These are phyloP conservation scores for Aspergillus sclerotioniger DNA, from an alignment of 495 filamentous ascomycete species.

Conservation along the genomic window DNA sequence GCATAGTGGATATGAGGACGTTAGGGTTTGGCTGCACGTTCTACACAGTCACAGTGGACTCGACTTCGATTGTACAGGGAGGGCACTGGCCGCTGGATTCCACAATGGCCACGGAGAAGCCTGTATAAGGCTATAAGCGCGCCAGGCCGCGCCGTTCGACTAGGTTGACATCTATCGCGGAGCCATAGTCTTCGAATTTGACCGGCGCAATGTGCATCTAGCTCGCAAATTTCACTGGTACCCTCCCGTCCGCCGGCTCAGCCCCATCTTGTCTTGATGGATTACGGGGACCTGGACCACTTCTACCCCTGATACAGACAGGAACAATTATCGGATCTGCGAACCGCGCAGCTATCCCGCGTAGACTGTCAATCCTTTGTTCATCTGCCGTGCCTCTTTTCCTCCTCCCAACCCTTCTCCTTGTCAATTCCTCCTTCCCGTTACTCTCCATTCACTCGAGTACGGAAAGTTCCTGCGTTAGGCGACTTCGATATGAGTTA, in stretches of 20 bases:
- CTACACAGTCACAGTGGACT: conserved; percentile 1
- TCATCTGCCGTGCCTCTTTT: conserved; percentile 1
- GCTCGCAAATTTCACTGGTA: neutral
- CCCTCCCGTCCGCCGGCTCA: conserved; percentile 14
- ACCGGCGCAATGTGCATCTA: neutral
- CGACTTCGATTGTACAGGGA: neutral
- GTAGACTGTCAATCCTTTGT: conserved; percentile 6
- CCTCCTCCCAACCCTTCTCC: neutral
- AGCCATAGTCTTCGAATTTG: neutral
- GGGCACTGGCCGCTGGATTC: neutral
- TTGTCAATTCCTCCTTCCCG: neutral
- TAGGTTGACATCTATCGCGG: neutral
- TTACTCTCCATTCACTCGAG: conserved; percentile 5
- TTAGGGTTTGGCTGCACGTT: conserved; percentile 17
- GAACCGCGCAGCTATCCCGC: conserved; percentile 10
- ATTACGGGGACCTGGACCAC: conserved; percentile 12
- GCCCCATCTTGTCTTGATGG: conserved; percentile 15
- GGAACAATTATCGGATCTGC: conserved; percentile 20
- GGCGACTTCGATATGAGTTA: neutral
- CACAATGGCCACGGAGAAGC: neutral
- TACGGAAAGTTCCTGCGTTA: neutral
- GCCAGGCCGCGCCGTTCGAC: neutral
- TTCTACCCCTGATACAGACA: conserved; percentile 17
- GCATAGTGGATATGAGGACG: conserved; percentile 9
- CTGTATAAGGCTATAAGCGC: neutral